These are phyloP conservation scores for Aphanomyces stellatus DNA, from an alignment of 352 stramenopile species.

Conservation along the genomic window DNA sequence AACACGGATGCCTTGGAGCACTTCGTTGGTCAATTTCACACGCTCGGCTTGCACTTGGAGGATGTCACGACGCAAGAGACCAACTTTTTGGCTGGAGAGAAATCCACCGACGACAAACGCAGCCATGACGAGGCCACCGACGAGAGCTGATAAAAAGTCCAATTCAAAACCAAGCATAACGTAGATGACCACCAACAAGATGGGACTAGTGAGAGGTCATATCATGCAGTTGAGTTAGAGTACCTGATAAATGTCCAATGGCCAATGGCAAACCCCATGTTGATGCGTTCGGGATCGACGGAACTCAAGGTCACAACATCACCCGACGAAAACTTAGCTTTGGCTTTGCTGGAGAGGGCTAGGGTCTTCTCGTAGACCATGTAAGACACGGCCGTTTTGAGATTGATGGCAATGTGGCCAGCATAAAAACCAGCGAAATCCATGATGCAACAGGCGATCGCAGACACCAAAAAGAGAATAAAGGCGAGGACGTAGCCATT, in stretches of 20 bases:
- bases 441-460: slow-evolving; percentile 32
- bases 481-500: slow-evolving; percentile 35
- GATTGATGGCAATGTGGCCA: slow-evolving; percentile 32
- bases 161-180: slow-evolving; percentile 32
- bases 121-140: slow-evolving; percentile 25
- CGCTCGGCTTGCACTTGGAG: slow-evolving; percentile 42
- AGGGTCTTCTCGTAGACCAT: slow-evolving; percentile 51
- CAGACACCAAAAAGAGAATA: slow-evolving; percentile 28
- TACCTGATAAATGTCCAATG: slow-evolving; percentile 37
- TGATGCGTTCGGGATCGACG: slow-evolving; percentile 33
- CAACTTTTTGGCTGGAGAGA: slow-evolving; percentile 13
- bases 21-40: slow-evolving; percentile 40
- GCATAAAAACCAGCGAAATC: slow-evolving; percentile 45
- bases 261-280: slow-evolving; percentile 36
- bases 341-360: slow-evolving; percentile 31
- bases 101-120: slow-evolving; percentile 27
- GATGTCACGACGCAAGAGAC: slow-evolving; percentile 28
- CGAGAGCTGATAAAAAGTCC: slow-evolving; percentile 26
- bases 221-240: slow-evolving; percentile 6
- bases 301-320: slow-evolving; percentile 34
- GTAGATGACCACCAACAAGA: slow-evolving; percentile 32
- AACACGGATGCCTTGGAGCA: slow-evolving; percentile 77
- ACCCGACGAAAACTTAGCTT: slow-evolving; percentile 34
- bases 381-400: slow-evolving; percentile 43
- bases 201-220: slow-evolving; percentile 19